Conservation (phyloP, 768 basidiomycete species). For the Mycena pura region DNA sequence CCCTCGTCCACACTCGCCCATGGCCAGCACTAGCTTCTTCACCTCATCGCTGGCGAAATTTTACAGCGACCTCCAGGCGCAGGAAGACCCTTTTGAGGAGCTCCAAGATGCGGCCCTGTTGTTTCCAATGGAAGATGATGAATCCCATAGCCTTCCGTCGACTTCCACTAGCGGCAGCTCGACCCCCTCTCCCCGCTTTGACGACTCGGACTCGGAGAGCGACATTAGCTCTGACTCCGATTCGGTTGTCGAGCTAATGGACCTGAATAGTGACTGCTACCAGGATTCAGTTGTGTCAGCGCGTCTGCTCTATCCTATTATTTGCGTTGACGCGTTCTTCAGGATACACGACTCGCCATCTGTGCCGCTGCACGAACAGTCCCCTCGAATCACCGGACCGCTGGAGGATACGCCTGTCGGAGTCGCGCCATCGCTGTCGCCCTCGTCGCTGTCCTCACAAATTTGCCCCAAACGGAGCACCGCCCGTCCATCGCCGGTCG, state of each 20-base stretch:
- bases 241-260: slow-evolving; percentile 29
- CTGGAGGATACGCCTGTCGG: background rate
- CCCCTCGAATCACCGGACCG: slow-evolving; percentile 12
- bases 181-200: slow-evolving; percentile 12
- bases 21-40: background rate
- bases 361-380: slow-evolving; percentile 14
- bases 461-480: background rate
- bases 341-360: slow-evolving; percentile 20
- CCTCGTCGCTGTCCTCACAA: background rate
- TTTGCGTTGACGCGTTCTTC: background rate
- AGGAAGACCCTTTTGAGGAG: slow-evolving; percentile 17
- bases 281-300: slow-evolving; percentile 14
- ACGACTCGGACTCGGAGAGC: slow-evolving; percentile 25
- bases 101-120: slow-evolving; percentile 13
- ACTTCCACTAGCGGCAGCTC: background rate
- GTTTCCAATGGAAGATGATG: slow-evolving; percentile 23
- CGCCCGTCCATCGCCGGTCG: background rate
- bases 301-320: background rate
- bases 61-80: slow-evolving; percentile 16
- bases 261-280: slow-evolving; percentile 2
- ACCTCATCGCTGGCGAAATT: slow-evolving; percentile 16
- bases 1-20: background rate
- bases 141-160: background rate
- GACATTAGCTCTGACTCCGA: slow-evolving; percentile 30
- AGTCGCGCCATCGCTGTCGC: background rate